These are phyloP conservation scores for Ceratobasidium sp. DNA, from an alignment of 1,284 basidiomycete genomes.

Conservation along the genomic window DNA sequence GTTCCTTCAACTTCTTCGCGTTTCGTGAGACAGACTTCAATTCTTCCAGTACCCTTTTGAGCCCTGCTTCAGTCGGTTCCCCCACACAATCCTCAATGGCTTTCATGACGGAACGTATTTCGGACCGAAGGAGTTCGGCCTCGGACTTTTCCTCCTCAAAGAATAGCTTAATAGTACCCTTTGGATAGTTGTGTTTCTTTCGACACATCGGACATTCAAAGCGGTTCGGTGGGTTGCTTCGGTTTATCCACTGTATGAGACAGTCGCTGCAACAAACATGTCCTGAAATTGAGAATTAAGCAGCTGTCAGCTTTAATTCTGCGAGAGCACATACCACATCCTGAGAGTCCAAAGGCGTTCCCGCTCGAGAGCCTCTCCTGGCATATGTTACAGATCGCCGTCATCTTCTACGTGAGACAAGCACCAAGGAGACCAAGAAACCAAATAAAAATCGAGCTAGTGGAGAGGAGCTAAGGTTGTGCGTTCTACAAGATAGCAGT, in stretches of 20 bases:
- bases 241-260: slow-evolving; percentile 29
- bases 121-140: slow-evolving; percentile 12
- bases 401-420: slow-evolving; percentile 27
- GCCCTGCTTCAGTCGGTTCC: background rate
- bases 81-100: slow-evolving; percentile 1
- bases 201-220: slow-evolving; percentile 39
- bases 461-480: background rate
- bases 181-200: slow-evolving; percentile 33
- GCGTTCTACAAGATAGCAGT: background rate
- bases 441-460: background rate
- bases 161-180: slow-evolving; percentile 31
- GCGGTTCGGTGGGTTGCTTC: slow-evolving; percentile 20
- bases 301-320: background rate
- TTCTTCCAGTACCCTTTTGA: background rate
- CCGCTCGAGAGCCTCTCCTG: slow-evolving; percentile 36
- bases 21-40: slow-evolving; percentile 5
- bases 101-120: slow-evolving; percentile 23
- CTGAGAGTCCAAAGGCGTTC: slow-evolving; percentile 15
- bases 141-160: slow-evolving; percentile 38
- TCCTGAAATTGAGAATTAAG: background rate
- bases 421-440: slow-evolving; percentile 11
- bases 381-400: slow-evolving; percentile 36
- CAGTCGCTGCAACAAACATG: slow-evolving; percentile 34
- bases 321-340: slow-evolving; percentile 22
- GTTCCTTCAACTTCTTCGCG: slow-evolving; percentile 23